Evolutionary conservation across 805 yeast genomes (phyloP).

Genomic region (Dipodascus geniculatus): DNA sequence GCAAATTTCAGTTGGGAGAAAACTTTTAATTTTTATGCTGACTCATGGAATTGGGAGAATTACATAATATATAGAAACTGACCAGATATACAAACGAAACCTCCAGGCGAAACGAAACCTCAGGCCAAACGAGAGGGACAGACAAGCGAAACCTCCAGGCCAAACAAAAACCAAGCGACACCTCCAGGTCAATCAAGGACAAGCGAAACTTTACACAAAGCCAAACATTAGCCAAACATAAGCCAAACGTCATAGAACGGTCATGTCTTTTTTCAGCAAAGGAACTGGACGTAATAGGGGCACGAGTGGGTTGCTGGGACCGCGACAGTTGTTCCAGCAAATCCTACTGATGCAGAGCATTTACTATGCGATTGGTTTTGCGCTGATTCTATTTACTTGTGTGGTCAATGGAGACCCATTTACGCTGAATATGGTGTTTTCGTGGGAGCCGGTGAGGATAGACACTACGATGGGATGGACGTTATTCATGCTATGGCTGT

Average conservation of each 20-base stretch:
- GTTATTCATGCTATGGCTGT: constrained; percentile 63
- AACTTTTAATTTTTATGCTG: neutral
- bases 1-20: neutral
- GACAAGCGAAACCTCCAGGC: no score
- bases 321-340: constrained; percentile 51
- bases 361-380: constrained; percentile 62
- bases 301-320: constrained; percentile 30
- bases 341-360: constrained; percentile 67
- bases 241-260: no score
- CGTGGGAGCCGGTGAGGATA: constrained; percentile 64
- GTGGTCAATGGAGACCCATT: constrained; percentile 62
- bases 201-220: no score
- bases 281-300: neutral
- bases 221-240: no score
- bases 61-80: neutral
- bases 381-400: constrained; percentile 54
- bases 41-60: neutral
- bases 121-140: no score
- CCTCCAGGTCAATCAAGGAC: no score
- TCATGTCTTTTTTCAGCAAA: neutral
- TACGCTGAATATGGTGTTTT: constrained; percentile 58
- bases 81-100: no score
- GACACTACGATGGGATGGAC: constrained; percentile 76
- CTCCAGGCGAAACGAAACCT: no score
- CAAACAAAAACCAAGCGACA: no score